Conservation (phyloP, 495 filamentous ascomycete species). For the Hyaloscypha bicolor region DNA sequence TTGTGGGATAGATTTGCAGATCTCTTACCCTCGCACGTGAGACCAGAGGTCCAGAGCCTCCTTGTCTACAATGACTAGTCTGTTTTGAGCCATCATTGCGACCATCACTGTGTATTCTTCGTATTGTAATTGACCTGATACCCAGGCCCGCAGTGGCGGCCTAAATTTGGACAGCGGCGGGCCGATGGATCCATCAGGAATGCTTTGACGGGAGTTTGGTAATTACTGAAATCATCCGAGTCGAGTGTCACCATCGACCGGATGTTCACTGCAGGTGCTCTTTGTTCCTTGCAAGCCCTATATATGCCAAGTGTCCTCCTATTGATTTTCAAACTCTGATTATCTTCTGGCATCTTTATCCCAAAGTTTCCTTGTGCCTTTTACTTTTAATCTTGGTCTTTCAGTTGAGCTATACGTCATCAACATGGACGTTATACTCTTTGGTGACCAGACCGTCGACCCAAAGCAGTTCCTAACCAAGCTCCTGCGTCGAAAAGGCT, state of each 20-base stretch:
- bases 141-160: background rate
- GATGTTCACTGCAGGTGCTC: background rate
- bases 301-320: conserved; percentile 6
- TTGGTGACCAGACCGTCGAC: conserved; percentile 81
- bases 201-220: background rate
- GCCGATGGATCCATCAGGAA: background rate
- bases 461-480: conserved; percentile 66
- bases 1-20: background rate
- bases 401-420: conserved; percentile 3
- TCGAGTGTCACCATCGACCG: conserved; percentile 2
- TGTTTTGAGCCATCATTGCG: conserved; percentile 14
- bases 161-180: conserved; percentile 8
- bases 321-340: conserved; percentile 5
- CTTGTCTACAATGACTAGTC: conserved; percentile 6
- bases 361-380: background rate
- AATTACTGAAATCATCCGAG: background rate
- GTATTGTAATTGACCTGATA: background rate
- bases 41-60: conserved; percentile 3
- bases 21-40: background rate
- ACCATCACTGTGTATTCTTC: conserved; percentile 4
- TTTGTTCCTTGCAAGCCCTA: background rate
- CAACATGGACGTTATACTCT: conserved; percentile 43
- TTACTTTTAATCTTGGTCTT: background rate
- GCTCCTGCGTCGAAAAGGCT: conserved; percentile 55
- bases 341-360: conserved; percentile 1